Percentiles rank a stretch among this genome's conserved stretches.
Conservation (phyloP, 2,329 filamentous ascomycete genomes). For the Aspergillus pseudoglaucus region DNA sequence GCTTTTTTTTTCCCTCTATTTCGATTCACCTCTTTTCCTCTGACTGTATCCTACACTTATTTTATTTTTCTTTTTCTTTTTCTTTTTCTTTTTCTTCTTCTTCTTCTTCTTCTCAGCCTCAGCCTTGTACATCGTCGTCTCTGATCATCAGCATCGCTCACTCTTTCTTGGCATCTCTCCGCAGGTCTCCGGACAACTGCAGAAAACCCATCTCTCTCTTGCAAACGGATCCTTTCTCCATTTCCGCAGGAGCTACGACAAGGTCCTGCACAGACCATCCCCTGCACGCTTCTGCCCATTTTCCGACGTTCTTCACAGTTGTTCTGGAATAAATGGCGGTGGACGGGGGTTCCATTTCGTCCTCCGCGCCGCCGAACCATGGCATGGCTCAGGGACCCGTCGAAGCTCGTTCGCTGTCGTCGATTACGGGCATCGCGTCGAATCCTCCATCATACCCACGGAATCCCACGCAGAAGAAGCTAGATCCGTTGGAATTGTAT, state of each 20-base stretch:
- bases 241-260: neutral
- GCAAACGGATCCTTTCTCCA: no score
- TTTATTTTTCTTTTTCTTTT: no score
- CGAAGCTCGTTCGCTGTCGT: slow-evolving; percentile 76
- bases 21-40: slow-evolving; percentile 8
- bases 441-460: slow-evolving; percentile 82
- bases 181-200: neutral
- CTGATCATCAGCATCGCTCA: neutral
- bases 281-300: neutral
- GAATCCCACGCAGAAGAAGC: slow-evolving; percentile 62
- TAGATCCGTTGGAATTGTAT: slow-evolving; percentile 74
- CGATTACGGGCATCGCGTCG: slow-evolving; percentile 71
- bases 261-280: no score
- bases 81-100: no score
- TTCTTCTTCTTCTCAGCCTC: no score
- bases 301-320: neutral
- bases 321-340: slow-evolving; percentile 16
- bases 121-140: neutral
- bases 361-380: slow-evolving; percentile 14
- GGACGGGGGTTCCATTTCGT: slow-evolving; percentile 21
- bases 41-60: neutral
- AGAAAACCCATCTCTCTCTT: no score
- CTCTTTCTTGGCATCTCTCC: slow-evolving; percentile 6
- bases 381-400: slow-evolving; percentile 36
- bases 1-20: slow-evolving; percentile 8